Percentiles rank a stretch among this genome's conserved stretches.
These are phyloP conservation scores for Ceratobasidium theobromae DNA, from an alignment of 1,284 basidiomycete species.

Conservation along the genomic window DNA sequence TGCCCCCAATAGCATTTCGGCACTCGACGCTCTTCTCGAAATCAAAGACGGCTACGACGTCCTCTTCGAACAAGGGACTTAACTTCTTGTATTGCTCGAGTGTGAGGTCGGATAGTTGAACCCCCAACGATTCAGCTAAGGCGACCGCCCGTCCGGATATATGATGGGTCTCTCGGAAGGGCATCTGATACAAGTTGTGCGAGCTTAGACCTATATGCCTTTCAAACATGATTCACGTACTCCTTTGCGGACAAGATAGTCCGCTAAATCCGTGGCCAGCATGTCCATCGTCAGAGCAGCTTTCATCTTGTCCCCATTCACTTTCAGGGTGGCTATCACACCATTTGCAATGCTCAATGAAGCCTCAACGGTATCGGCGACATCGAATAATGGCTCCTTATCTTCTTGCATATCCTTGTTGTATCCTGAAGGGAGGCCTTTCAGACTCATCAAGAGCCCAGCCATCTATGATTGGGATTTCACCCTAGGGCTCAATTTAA, in stretches of 20 bases:
- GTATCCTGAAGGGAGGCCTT: conserved; percentile 96
- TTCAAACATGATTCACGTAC: conserved; percentile 52
- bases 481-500: not conserved
- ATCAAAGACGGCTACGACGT: conserved; percentile 82
- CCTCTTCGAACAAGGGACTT: conserved; percentile 77
- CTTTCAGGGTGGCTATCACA: conserved; percentile 86
- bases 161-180: conserved; percentile 98
- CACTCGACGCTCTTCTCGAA: conserved; percentile 97
- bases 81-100: conserved; percentile 78
- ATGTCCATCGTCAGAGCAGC: conserved; percentile 93
- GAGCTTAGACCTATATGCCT: conserved; percentile 14
- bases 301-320: conserved; percentile 88
- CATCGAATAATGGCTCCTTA: conserved; percentile 96
- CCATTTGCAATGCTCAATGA: conserved; percentile 93
- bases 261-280: conserved; percentile 94
- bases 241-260: conserved; percentile 97
- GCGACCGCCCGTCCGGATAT: conserved; percentile 96
- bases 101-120: conserved; percentile 79
- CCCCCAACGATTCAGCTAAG: conserved; percentile 80
- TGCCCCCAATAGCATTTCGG: conserved; percentile 88
- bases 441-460: conserved; percentile 98
- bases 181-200: conserved; percentile 49
- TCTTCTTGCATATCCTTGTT: conserved; percentile 99
- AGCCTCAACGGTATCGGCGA: conserved; percentile 87
- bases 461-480: conserved; percentile 66